phyloP scores from a whole-genome alignment of 2,329 filamentous ascomycete species.

The Zarea fungicola region DNA sequence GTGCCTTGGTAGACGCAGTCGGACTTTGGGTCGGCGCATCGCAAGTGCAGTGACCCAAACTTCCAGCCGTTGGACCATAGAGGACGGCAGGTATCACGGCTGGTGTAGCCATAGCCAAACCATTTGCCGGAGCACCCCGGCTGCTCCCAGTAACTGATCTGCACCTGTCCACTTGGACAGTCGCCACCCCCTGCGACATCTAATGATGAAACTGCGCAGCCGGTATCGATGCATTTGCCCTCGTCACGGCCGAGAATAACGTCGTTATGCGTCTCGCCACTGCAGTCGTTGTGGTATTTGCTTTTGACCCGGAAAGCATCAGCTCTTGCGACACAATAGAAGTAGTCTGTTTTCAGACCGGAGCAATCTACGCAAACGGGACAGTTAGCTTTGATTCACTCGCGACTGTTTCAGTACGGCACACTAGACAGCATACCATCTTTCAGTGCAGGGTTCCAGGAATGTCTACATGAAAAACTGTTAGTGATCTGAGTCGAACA shows the following conservation, averaged over 20 bases:
- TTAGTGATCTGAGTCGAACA: background rate
- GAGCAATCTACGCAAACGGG: constrained; percentile 6
- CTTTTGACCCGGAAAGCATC: background rate
- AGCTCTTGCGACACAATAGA: constrained; percentile 9
- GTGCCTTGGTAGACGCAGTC: background rate
- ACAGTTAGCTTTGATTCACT: constrained; percentile 9
- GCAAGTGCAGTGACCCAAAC: background rate
- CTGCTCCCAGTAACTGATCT: background rate
- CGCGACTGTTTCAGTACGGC: background rate
- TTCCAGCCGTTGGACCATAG: background rate
- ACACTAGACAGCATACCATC: background rate
- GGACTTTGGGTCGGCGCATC: background rate
- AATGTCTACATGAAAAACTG: background rate
- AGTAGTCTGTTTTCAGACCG: constrained; percentile 11
- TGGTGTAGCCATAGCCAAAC: background rate
- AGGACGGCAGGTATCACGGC: background rate
- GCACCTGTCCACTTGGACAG: background rate
- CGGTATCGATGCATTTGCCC: background rate
- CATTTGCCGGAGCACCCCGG: background rate
- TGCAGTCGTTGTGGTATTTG: background rate
- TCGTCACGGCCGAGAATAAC: background rate
- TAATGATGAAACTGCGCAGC: background rate
- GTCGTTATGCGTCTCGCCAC: background rate
- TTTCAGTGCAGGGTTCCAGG: background rate
- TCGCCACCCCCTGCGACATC: background rate